phyloP scores from a whole-genome alignment of 2,329 filamentous ascomycete genomes.

The Aspergillus transmontanensis region DNA sequence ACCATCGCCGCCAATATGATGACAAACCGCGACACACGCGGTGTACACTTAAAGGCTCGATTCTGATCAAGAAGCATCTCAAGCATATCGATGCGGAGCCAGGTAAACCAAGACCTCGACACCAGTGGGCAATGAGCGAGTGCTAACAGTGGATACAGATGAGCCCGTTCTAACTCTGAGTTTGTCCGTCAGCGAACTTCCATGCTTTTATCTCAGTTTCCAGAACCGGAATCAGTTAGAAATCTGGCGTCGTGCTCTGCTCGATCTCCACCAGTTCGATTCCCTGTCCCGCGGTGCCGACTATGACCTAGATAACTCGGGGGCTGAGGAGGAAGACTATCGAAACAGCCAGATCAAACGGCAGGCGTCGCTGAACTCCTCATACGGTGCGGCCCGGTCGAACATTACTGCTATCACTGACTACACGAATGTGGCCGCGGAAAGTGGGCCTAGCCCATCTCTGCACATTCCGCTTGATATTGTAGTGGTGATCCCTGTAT shows the following conservation, averaged over 20 bases:
- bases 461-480: conserved; percentile 92
- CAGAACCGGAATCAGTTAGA: conserved; percentile 78
- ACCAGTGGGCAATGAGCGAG: not conserved
- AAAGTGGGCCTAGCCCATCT: conserved; percentile 61
- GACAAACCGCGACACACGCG: conserved; percentile 67
- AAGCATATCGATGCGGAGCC: conserved; percentile 76
- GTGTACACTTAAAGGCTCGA: conserved; percentile 94
- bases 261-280: conserved; percentile 78
- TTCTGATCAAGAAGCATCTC: conserved; percentile 96
- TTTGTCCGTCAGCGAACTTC: conserved; percentile 87
- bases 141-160: conserved; percentile 49
- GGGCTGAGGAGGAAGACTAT: conserved; percentile 87
- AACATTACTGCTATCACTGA: conserved; percentile 88
- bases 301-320: conserved; percentile 77
- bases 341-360: conserved; percentile 63
- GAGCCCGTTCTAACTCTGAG: conserved; percentile 86
- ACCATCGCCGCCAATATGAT: conserved; percentile 63
- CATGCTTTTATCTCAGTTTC: conserved; percentile 91
- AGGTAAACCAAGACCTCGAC: conserved; percentile 35
- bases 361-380: conserved; percentile 79
- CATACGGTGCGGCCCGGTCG: conserved; percentile 79
- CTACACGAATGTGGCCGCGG: conserved; percentile 71
- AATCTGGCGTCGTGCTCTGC: conserved; percentile 83
- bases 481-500: conserved; percentile 94
- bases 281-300: conserved; percentile 66